Evolutionary conservation across 495 filamentous ascomycete genomes (phyloP).

Genomic region (Penicillium canariense): DNA sequence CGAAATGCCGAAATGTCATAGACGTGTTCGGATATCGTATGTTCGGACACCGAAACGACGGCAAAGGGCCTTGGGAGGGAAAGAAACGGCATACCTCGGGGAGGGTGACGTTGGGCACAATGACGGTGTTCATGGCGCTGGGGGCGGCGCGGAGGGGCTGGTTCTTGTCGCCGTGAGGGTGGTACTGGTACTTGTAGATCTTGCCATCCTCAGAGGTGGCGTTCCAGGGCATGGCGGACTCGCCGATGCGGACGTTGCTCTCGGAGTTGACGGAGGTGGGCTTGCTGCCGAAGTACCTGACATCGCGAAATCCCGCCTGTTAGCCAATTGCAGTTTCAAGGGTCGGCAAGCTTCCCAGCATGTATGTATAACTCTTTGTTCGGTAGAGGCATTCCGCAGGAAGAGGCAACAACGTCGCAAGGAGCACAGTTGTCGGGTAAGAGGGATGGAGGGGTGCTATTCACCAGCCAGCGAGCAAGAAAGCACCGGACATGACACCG

Average conservation of each 20-base stretch:
- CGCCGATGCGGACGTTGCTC: slow-evolving; percentile 67
- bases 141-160: slow-evolving; percentile 82
- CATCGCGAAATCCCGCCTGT: slow-evolving; percentile 8
- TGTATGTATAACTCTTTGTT: neutral
- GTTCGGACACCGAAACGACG: neutral
- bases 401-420: slow-evolving; percentile 13
- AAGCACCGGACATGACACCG: slow-evolving; percentile 86
- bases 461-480: slow-evolving; percentile 80
- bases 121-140: slow-evolving; percentile 88
- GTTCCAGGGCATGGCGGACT: slow-evolving; percentile 87
- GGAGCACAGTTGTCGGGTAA: slow-evolving; percentile 8
- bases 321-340: slow-evolving; percentile 12
- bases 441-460: slow-evolving; percentile 37
- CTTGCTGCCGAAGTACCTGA: slow-evolving; percentile 65
- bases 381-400: neutral
- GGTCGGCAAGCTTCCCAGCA: neutral
- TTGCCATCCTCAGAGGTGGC: slow-evolving; percentile 52
- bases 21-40: too few relatives aligned
- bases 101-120: slow-evolving; percentile 87
- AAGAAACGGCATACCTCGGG: slow-evolving; percentile 66
- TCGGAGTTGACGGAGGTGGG: slow-evolving; percentile 86
- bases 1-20: neutral
- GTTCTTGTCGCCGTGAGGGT: slow-evolving; percentile 80
- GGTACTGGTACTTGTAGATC: slow-evolving; percentile 83
- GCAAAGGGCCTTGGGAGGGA: neutral